Percentiles rank a stretch among this genome's conserved stretches.
These are phyloP conservation scores for Venustampulla echinocandica DNA, from an alignment of 495 filamentous ascomycete genomes.

Conservation along the genomic window DNA sequence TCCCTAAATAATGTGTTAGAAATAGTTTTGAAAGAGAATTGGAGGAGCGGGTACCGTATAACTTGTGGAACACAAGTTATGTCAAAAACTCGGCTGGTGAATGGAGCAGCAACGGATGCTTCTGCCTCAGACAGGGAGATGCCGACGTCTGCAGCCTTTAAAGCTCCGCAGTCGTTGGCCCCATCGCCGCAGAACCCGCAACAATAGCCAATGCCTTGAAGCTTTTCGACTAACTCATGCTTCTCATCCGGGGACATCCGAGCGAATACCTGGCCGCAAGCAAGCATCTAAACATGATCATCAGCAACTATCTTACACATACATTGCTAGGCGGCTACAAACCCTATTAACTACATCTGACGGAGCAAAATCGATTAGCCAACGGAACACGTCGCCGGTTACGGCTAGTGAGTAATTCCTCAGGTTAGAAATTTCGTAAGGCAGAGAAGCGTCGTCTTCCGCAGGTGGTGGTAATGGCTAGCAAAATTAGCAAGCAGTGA, in stretches of 20 bases:
- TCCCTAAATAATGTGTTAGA: conserved; percentile 45
- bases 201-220: conserved; percentile 94
- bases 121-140: conserved; percentile 97
- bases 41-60: conserved; percentile 49
- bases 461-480: conserved; percentile 61
- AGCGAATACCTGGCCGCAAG: conserved; percentile 87
- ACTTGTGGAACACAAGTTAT: conserved; percentile 93
- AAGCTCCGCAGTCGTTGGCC: conserved; percentile 94
- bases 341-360: conserved; percentile 41
- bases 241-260: conserved; percentile 99
- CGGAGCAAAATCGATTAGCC: conserved; percentile 85
- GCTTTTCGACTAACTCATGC: conserved; percentile 93
- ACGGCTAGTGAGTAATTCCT: conserved; percentile 81
- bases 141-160: conserved; percentile 98
- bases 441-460: conserved; percentile 70
- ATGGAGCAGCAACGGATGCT: conserved; percentile 94
- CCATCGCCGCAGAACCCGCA: conserved; percentile 97
- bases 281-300: conserved; percentile 57
- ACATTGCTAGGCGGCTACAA: conserved; percentile 13
- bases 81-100: conserved; percentile 92
- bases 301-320: conserved; percentile 16
- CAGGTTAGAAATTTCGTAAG: conserved; percentile 70
- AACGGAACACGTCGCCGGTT: conserved; percentile 89
- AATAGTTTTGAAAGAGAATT: background rate
- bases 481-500: conserved; percentile 19